Evolutionary conservation across 192 early-diverging fungal species (phyloP), one percentile per base, ranked within the genome.

Genomic region (Helicostylum pulchrum): DNA sequence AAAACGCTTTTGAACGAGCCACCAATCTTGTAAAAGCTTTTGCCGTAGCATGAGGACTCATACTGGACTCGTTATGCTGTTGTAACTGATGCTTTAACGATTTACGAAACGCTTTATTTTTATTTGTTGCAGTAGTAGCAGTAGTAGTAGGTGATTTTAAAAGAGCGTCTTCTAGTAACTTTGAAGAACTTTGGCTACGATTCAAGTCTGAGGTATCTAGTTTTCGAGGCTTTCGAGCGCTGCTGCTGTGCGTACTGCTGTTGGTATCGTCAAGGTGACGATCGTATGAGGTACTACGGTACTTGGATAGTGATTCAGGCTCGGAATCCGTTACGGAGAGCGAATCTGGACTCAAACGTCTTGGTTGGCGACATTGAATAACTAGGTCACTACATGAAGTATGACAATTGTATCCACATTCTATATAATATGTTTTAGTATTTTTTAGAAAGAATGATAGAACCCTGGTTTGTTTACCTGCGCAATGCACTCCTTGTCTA

Each of bases 281-380:
- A 20, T 66, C 65, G 7, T 62, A 30, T 0, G 65, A 61, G 14
- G 49, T 43, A 10, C 65, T 43, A 10, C 65, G 52, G 34, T 67
- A 52, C 32, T 66, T 61, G 1, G 57, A 53, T 47, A 72, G 21
- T 14, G 61, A 63, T 45, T 69, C 67, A 20, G 61, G 60, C 34
- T 72, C 71, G 30, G 71, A 72, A 43, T 72, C 71, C 10, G 71
- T 72, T 0, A 72, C 65, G 17, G 65, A 62, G 9, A 66, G 44
- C 2, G 51, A 61, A n/a, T 66, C 71, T 17, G 65, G 53, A 59
- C 61, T 54, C 8, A 57, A 43, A 2, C 71, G 64, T 31, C 65
- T 31, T 51, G 61, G 48, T 21, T 61, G 61, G 26, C 65, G 45
- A 23, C 71, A 72, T 57, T 72, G 64, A 23, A 72, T 53, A 12